Evolutionary conservation across 2,329 filamentous ascomycete genomes (phyloP).

Genomic region (Paecilomyces variotii): DNA sequence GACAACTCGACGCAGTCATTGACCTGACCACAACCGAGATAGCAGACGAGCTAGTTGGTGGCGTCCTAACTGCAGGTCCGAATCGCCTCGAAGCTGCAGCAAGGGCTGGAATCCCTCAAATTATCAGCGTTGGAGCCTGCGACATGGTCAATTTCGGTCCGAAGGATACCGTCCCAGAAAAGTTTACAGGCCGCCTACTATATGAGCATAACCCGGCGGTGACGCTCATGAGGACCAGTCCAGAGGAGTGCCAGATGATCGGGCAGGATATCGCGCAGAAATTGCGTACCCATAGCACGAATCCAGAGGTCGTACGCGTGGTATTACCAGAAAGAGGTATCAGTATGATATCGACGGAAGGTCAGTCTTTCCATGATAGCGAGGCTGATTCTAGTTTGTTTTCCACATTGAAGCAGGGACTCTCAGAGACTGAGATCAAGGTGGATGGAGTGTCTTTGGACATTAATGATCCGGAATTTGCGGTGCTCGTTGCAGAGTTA

Average conservation of each 20-base stretch:
- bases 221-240: constrained; percentile 57
- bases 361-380: constrained; percentile 46
- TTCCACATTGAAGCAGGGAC: constrained; percentile 39
- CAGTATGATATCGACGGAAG: constrained; percentile 52
- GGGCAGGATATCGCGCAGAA: constrained; percentile 50
- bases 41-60: constrained; percentile 55
- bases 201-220: constrained; percentile 59
- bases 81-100: constrained; percentile 51
- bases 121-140: constrained; percentile 48
- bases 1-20: constrained; percentile 55
- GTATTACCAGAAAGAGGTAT: constrained; percentile 54
- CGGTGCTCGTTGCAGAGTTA: constrained; percentile 15
- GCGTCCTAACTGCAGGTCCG: constrained; percentile 53
- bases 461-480: constrained; percentile 26
- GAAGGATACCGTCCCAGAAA: constrained; percentile 46
- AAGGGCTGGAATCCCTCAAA: constrained; percentile 48
- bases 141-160: constrained; percentile 62
- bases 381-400: constrained; percentile 43
- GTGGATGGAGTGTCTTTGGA: constrained; percentile 39
- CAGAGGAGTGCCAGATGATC: constrained; percentile 49
- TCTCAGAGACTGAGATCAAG: constrained; percentile 43
- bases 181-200: constrained; percentile 45
- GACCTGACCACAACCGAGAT: constrained; percentile 68
- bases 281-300: constrained; percentile 35
- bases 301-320: constrained; percentile 42